phyloP scores from a whole-genome alignment of 345 rosid genomes.

The Balakata baccata region DNA sequence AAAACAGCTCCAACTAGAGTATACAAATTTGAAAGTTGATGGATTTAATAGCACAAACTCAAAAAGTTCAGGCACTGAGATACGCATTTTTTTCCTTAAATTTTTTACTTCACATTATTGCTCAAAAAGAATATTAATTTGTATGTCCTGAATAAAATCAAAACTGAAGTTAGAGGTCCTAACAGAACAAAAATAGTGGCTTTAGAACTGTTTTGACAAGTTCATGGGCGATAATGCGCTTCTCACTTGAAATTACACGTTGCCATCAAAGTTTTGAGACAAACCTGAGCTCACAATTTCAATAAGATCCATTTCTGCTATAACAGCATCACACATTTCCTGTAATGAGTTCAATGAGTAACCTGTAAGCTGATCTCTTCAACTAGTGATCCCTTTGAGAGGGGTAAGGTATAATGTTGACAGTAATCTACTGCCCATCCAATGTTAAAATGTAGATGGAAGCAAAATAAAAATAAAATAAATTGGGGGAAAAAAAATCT shows the following conservation, averaged over 20 bases:
- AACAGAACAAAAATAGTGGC: too few species aligned
- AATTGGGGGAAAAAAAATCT: background rate
- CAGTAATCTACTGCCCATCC: background rate
- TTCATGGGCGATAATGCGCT: too few species aligned
- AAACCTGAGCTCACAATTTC: slow-evolving; percentile 63
- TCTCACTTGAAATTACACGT: too few species aligned
- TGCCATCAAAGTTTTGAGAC: background rate
- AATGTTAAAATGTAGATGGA: background rate
- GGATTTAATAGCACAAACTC: too few species aligned
- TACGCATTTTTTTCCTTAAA: too few species aligned
- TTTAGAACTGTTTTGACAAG: too few species aligned
- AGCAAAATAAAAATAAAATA: background rate
- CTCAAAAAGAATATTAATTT: too few species aligned
- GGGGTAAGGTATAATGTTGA: background rate
- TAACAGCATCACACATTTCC: slow-evolving; percentile 32
- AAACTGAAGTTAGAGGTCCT: too few species aligned
- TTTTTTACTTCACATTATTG: too few species aligned
- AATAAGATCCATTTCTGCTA: slow-evolving; percentile 56
- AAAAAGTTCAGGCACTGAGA: too few species aligned
- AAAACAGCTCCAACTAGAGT: background rate
- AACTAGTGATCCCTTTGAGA: background rate
- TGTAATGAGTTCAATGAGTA: slow-evolving; percentile 24
- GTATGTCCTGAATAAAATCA: too few species aligned
- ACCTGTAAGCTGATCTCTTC: background rate
- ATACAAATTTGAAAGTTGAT: too few species aligned